These are phyloP conservation scores for Flagelloscypha sp. DNA, from an alignment of 768 basidiomycete species.

Conservation along the genomic window DNA sequence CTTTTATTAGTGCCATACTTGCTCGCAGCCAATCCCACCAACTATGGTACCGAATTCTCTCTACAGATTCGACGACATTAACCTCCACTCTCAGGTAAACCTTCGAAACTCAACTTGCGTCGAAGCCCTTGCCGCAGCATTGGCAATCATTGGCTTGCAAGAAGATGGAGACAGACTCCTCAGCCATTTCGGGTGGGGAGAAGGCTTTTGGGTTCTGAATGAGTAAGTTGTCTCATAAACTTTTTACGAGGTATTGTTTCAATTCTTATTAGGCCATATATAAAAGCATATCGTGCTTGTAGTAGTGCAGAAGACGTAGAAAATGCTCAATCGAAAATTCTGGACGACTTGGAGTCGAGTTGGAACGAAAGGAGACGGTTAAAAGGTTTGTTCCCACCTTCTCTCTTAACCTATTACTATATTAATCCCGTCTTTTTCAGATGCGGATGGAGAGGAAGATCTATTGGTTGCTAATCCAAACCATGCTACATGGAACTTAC, in stretches of 20 bases:
- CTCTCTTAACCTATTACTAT: conserved; percentile 2
- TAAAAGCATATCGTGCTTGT: conserved; percentile 75
- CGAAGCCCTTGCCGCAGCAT: conserved; percentile 89
- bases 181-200: conserved; percentile 85
- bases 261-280: conserved; percentile 35
- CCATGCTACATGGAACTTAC: no score
- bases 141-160: conserved; percentile 87
- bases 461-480: conserved; percentile 67
- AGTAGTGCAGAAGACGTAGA: conserved; percentile 48
- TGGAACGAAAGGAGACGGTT: conserved; percentile 50
- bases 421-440: conserved; percentile 1
- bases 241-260: background rate
- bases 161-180: conserved; percentile 72
- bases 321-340: conserved; percentile 56
- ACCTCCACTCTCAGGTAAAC: no score
- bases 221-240: conserved; percentile 33
- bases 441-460: conserved; percentile 40
- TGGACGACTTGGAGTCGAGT: conserved; percentile 56
- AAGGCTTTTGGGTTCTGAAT: conserved; percentile 82
- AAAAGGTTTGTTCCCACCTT: conserved; percentile 31
- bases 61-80: no score
- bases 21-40: conserved; percentile 91
- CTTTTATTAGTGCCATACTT: conserved; percentile 77
- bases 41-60: no score
- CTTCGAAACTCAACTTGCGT: conserved; percentile 94